Base-by-base conservation (phyloP, 257 asterid species). In the Catharanthus roseus region DNA sequence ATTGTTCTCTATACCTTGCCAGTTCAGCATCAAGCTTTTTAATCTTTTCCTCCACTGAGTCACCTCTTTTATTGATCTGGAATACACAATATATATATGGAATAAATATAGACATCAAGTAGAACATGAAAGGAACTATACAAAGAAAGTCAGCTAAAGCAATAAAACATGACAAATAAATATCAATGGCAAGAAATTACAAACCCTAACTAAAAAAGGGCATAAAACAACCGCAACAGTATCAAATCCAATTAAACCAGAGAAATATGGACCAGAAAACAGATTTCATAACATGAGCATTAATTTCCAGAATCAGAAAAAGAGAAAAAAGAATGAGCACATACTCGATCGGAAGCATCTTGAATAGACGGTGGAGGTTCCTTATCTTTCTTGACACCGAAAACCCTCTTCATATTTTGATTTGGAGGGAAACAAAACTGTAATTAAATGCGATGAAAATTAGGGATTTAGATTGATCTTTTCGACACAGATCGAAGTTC, bases 21-120 rank as follows among this genome's bases (percentile, higher is more conserved):
- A 91, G 84, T 69, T 93, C 99, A 73, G 82, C 83, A 74, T 93
- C 99, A 70, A 93, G 96, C 83, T 78, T 91, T 66, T 84, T 85
- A 49, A 91, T 91, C 91, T 89, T 93, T 12, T 91, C 99, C 45
- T 93, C 99, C 23, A 91, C 96, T 8, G 61, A 79, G 23, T 93
- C 99, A 63, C 99, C 97, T 82, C 99, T 91, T 83, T 89, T 88
- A 79, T 82, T 91, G 68, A 93, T 88, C 99, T 93, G 90, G 24
- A 55, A 47, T 3, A 34, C 29, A 50, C 0, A 67, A 15, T n/a
- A n/a, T n/a, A 10, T 8, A 55, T 65, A 8, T 26, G 24, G n/a
- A 47, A 28, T 16, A 39, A 54, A 72, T 23, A 36, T 38, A 42
- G 38, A 38, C 3, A 38, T 38, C 42, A 38, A 38, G 42, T 8